phyloP scores from a whole-genome alignment of 768 basidiomycete species.

The Psilocybe cyanescens region DNA sequence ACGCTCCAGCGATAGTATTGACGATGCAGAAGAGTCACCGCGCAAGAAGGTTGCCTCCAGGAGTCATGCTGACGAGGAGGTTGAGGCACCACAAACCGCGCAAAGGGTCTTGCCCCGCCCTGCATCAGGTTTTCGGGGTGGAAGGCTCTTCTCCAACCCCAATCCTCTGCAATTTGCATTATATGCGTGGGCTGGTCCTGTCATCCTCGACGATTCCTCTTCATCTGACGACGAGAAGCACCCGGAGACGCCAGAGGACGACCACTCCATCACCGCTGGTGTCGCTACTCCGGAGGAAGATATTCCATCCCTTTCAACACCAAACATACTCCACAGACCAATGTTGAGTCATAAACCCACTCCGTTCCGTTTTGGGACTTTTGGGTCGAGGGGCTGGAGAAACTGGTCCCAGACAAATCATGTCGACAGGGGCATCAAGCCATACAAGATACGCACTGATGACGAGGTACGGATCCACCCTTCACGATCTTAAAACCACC shows the following conservation, averaged over 20 bases:
- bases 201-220: slow-evolving; percentile 44
- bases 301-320: slow-evolving; percentile 13
- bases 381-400: too few species aligned
- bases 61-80: slow-evolving; percentile 5
- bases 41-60: slow-evolving; percentile 28
- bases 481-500: background rate
- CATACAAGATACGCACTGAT: slow-evolving; percentile 10
- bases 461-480: slow-evolving; percentile 25
- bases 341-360: slow-evolving; percentile 62
- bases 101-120: slow-evolving; percentile 46
- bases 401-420: too few species aligned
- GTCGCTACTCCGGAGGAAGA: slow-evolving; percentile 27
- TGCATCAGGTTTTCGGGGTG: slow-evolving; percentile 44
- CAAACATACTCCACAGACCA: slow-evolving; percentile 33
- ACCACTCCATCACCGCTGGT: slow-evolving; percentile 43
- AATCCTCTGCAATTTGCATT: slow-evolving; percentile 65
- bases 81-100: slow-evolving; percentile 6
- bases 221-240: slow-evolving; percentile 54
- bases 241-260: slow-evolving; percentile 64
- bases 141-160: slow-evolving; percentile 56
- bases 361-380: slow-evolving; percentile 21
- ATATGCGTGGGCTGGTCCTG: slow-evolving; percentile 56
- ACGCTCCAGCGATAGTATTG: slow-evolving; percentile 37
- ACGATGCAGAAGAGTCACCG: slow-evolving; percentile 36
- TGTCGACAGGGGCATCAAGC: background rate